Base-by-base conservation (phyloP, 148 eudicot genomes). In the Amaranthus cruentus region DNA sequence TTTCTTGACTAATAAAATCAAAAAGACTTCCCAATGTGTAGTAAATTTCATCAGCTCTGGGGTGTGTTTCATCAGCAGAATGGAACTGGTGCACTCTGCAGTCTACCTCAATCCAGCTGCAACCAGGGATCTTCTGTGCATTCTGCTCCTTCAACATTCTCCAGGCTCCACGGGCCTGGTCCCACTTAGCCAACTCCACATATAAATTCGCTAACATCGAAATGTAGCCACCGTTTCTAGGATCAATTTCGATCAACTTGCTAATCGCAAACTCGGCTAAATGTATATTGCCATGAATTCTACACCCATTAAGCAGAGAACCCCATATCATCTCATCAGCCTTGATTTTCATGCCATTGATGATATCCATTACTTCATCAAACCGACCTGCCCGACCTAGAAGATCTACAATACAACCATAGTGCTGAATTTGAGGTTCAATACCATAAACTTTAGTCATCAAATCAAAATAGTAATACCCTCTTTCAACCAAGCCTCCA, bases 261-360 rank as follows among this genome's bases (percentile, higher is more conserved):
- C 66, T 83, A 47, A 85, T 78, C 9, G 91, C 87, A 74, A 86
- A 66, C 74, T 91, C 97, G 0, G 94, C 94, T 72, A 91, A 76
- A 72, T 84, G 88, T 71, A 75, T 75, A 56, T 86, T 88, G 62
- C 88, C 84, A 69, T 91, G 87, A 54, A 91, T 89, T 76, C 81
- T 91, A 70, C 90, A 86, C 18, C 89, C 94, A 50, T 88, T 89
- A 10, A 91, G 85, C 82, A 91, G 77, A 44, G 97, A 85, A 56
- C 94, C 97, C 97, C 97, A 91, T 7, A 91, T 83, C 53, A 79
- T 90, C 73, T 84, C 93, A 63, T 89, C 97, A n/a, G 97, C 88
- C 70, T 83, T 75, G 47, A 84, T 79, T 67, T 79, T 85, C 94
- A 91, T 89, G 18, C 65, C 82, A 7, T 54, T 79, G 14, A 89